Evolutionary conservation across 1,139 yeast genomes (phyloP), one percentile per base, ranked within the genome.

Genomic region (Lodderomyces beijingensis): DNA sequence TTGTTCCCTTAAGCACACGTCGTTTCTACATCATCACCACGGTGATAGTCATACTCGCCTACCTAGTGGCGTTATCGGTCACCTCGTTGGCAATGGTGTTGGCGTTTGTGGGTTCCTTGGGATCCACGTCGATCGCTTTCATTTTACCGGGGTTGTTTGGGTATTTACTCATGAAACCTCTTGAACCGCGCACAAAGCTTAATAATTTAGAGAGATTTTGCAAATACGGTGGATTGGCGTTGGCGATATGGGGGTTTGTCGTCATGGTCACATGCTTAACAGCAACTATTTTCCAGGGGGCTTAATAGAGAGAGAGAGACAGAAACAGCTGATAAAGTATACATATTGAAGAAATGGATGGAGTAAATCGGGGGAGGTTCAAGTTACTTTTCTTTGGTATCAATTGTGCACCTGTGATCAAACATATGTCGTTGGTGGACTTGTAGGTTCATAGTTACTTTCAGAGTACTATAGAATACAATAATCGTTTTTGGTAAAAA

Each of bases 41-140:
- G 0, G 45, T 63, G 1, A 80, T 89, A 25, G 73, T 89, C 19
- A 31, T 73, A 0, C 53, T 68, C 16, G 77, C 94, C 18, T 87
- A 83, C 50, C 42, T 77, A 14, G 72, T 86, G n/a, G 95, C 97
- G 0, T 66, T 83, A 24, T 59, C 81, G 1, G 93, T 89, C 6
- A 68, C 73, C 1, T 86, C 96, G 0, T 70, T 89, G 44, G 96
- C 88, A 32, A 79, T 77, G 37, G 94, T 91, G 23, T 66, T 89
- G 40, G 95, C 96, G 4, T 78, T 89, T 57, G 96, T 89, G 4
- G 97, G 97, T 2, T 81, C 95, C 3, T 89, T 96, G 0, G 97
- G 97, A 0, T 86, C 96, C 2, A 89, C 97, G 0, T 81, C 95
- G 9, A 89, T 89, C 39, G 85, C 96, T 12, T 89, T 89, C 54